These are phyloP conservation scores for Solanum sejunctum DNA, from an alignment of 257 asterid genomes.

Conservation along the genomic window DNA sequence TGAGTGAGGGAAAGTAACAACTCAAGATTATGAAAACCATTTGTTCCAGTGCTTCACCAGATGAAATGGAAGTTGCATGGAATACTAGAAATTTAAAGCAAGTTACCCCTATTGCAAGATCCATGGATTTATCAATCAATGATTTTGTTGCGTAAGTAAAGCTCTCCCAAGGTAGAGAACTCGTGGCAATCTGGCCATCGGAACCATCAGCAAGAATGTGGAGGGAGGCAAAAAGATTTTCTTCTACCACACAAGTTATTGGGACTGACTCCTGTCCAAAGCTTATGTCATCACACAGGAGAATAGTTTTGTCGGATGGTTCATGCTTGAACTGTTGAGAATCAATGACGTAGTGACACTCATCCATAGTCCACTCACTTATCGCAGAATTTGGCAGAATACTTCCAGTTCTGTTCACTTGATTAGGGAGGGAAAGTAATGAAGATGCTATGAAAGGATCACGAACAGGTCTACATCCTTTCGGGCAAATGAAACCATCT, in stretches of 20 bases:
- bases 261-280: constrained; percentile 83
- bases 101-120: constrained; percentile 62
- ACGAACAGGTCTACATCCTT: constrained; percentile 42
- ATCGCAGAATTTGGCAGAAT: constrained; percentile 14
- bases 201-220: constrained; percentile 56
- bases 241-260: constrained; percentile 89
- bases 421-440: constrained; percentile 27
- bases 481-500: constrained; percentile 65
- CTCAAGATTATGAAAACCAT: not conserved
- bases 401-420: constrained; percentile 15
- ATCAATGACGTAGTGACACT: constrained; percentile 78
- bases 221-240: constrained; percentile 59
- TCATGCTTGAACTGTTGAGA: constrained; percentile 72
- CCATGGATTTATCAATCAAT: constrained; percentile 49
- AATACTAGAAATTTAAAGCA: not conserved
- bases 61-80: not conserved
- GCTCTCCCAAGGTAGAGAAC: constrained; percentile 93
- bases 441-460: constrained; percentile 30
- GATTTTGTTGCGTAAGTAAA: constrained; percentile 73
- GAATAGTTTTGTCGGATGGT: constrained; percentile 59
- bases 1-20: not conserved
- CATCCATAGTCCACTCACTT: constrained; percentile 82
- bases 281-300: constrained; percentile 89
- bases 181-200: constrained; percentile 56
- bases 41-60: not conserved